Evolutionary conservation across 2,329 filamentous ascomycete genomes (phyloP).

Genomic region (Hypoxylon sp.): DNA sequence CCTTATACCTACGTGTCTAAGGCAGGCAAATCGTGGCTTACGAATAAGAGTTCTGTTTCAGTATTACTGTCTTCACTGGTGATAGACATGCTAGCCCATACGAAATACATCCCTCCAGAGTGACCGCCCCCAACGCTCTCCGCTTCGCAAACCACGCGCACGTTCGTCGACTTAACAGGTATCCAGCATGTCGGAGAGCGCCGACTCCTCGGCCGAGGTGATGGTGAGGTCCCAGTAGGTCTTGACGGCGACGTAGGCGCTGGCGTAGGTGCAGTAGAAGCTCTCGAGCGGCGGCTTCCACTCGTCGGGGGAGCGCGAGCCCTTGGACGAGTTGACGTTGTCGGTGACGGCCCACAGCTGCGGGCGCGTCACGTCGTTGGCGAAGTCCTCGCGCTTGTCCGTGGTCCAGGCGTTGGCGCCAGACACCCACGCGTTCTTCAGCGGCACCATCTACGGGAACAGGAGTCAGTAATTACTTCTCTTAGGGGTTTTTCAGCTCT

Average conservation of each 20-base stretch:
- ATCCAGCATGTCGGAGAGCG: constrained; percentile 69
- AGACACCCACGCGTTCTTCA: constrained; percentile 83
- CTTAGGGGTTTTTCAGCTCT: no score
- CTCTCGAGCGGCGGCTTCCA: constrained; percentile 76
- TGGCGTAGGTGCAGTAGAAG: constrained; percentile 82
- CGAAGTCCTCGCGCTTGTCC: constrained; percentile 70
- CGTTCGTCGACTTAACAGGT: constrained; percentile 69
- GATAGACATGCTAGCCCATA: background rate
- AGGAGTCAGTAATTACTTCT: no score
- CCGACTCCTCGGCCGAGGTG: constrained; percentile 75
- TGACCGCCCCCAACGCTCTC: background rate
- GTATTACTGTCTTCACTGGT: background rate
- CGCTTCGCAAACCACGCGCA: background rate
- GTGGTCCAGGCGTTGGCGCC: constrained; percentile 78
- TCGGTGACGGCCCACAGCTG: constrained; percentile 84
- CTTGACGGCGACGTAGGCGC: constrained; percentile 82
- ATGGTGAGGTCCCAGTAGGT: constrained; percentile 72
- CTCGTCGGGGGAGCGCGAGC: constrained; percentile 75
- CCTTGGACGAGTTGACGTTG: constrained; percentile 75
- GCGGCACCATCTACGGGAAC: constrained; percentile 80
- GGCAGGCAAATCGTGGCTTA: background rate
- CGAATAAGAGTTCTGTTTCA: background rate
- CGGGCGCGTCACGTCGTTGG: constrained; percentile 78
- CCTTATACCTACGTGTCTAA: no score
- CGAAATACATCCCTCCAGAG: background rate